phyloP scores from a whole-genome alignment of 305 asterid species.

The Fraxinus platypoda region DNA sequence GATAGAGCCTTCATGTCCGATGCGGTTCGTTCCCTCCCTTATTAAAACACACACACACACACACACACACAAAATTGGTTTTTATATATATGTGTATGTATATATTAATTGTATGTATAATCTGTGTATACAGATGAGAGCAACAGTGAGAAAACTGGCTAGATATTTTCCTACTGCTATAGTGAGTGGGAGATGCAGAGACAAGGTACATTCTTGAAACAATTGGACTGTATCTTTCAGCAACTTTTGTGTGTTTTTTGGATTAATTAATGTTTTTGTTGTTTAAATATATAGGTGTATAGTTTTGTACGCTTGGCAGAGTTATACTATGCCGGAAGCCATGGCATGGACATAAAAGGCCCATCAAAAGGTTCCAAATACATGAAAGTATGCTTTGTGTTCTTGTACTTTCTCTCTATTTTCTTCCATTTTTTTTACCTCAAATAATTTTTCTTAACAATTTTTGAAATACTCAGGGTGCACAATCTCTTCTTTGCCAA shows the following conservation, averaged over 20 bases:
- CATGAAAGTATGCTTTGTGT: slow-evolving; percentile 46
- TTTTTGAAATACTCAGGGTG: slow-evolving; percentile 41
- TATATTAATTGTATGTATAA: background rate
- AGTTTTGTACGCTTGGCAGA: slow-evolving; percentile 81
- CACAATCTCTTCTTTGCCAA: slow-evolving; percentile 62
- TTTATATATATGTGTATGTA: too few species aligned
- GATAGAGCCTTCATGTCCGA: slow-evolving; percentile 89
- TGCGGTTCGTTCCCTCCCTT: slow-evolving; percentile 42
- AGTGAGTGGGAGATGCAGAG: slow-evolving; percentile 91
- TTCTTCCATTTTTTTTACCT: background rate
- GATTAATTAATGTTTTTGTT: background rate
- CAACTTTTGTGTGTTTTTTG: background rate
- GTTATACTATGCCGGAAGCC: slow-evolving; percentile 97
- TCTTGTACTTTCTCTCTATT: slow-evolving; percentile 1
- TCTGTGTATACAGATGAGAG: slow-evolving; percentile 64
- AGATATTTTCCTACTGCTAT: slow-evolving; percentile 85
- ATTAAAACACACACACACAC: background rate
- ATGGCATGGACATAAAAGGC: slow-evolving; percentile 97
- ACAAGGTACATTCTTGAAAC: slow-evolving; percentile 51
- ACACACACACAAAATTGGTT: too few species aligned
- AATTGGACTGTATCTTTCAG: background rate
- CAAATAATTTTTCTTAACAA: background rate
- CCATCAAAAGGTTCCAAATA: slow-evolving; percentile 79
- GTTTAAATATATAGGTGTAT: slow-evolving; percentile 48
- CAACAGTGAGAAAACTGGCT: slow-evolving; percentile 77